Conservation (phyloP, 176 grass and related monocot species). For the Aegilops speltoides region DNA sequence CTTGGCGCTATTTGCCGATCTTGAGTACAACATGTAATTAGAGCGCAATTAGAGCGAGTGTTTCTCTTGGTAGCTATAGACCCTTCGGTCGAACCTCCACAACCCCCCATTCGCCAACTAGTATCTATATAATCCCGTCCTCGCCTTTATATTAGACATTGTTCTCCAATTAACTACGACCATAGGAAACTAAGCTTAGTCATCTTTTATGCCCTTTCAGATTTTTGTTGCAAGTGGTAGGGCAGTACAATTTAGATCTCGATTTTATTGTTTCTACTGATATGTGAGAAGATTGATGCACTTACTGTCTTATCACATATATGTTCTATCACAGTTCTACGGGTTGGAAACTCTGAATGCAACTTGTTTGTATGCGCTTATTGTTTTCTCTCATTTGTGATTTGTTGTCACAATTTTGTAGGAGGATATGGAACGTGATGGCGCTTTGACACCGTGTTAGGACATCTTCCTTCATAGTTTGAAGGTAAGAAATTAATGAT, state of each 20-base stretch:
- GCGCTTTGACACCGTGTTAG: background rate
- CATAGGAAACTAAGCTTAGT: background rate
- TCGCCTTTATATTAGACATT: background rate
- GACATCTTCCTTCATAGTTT: background rate
- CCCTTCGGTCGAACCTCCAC: background rate
- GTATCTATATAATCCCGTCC: background rate
- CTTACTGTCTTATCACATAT: background rate
- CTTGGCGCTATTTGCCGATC: background rate
- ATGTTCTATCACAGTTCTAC: background rate
- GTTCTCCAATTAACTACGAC: background rate
- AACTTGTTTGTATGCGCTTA: background rate
- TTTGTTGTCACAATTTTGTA: background rate
- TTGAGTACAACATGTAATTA: background rate
- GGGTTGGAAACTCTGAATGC: background rate
- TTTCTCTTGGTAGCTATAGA: background rate
- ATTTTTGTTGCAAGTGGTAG: background rate
- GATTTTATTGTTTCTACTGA: background rate
- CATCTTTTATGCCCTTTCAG: background rate
- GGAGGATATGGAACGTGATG: background rate
- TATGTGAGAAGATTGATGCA: background rate
- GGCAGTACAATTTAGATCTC: background rate
- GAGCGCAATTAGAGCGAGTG: background rate
- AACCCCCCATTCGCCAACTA: background rate
- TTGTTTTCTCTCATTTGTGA: background rate
- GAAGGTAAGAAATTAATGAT: constrained; percentile 20